Evolutionary conservation across 2,329 filamentous ascomycete genomes (phyloP).

Genomic region (Fusarium sp.): DNA sequence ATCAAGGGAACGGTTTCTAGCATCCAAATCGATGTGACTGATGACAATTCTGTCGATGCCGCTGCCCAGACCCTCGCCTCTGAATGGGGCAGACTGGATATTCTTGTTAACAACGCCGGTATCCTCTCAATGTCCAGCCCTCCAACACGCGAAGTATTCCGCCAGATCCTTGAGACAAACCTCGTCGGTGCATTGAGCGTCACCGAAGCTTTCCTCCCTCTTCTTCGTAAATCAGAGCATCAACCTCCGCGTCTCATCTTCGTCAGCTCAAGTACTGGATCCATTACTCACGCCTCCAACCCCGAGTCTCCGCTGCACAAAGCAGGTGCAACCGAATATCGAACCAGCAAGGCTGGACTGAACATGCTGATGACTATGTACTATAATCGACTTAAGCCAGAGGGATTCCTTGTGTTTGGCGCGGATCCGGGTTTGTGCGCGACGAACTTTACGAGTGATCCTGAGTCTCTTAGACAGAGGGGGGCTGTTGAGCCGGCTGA

Average conservation of each 20-base stretch:
- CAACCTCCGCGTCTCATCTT: constrained; percentile 7
- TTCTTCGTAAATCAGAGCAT: constrained; percentile 6
- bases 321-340: neutral
- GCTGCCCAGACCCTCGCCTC: neutral
- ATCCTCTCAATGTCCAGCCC: neutral
- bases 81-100: constrained; percentile 17
- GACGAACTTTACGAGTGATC: neutral
- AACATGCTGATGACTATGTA: constrained; percentile 21
- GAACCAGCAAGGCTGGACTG: constrained; percentile 10
- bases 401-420: neutral
- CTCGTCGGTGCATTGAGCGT: constrained; percentile 8
- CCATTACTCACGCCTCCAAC: neutral
- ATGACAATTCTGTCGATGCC: neutral
- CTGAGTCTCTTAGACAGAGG: neutral
- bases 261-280: constrained; percentile 9
- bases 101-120: constrained; percentile 13
- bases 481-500: neutral
- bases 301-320: neutral
- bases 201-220: neutral
- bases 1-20: constrained; percentile 20
- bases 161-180: neutral
- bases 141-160: constrained; percentile 7
- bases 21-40: constrained; percentile 4
- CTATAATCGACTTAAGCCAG: neutral
- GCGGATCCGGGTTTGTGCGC: constrained; percentile 17